These are phyloP conservation scores for Phalaenopsis aphrodite DNA, from an alignment of 106 monocot genomes.

Conservation along the genomic window DNA sequence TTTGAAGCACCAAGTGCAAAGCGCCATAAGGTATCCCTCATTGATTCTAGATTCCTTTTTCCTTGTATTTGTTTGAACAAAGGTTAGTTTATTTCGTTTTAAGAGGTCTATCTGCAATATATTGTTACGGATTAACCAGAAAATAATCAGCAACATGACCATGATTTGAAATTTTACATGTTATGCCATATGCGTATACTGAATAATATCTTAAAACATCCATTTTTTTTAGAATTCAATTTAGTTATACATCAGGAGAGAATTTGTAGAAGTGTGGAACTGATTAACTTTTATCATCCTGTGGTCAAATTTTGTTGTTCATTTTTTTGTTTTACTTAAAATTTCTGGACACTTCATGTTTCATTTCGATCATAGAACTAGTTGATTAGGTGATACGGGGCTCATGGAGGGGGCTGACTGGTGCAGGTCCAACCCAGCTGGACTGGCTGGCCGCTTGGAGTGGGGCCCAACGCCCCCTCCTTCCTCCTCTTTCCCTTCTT, in stretches of 20 bases:
- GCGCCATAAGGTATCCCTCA: slow-evolving; percentile 19
- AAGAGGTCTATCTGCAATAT: neutral
- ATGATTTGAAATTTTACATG: neutral
- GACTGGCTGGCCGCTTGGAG: too few species aligned
- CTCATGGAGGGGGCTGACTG: too few species aligned
- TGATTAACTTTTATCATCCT: neutral
- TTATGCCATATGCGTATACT: neutral
- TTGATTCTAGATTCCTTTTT: neutral
- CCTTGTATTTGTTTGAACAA: neutral
- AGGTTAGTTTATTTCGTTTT: neutral
- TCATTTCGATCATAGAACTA: neutral
- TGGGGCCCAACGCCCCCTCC: too few species aligned
- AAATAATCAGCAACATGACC: neutral
- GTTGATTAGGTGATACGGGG: neutral
- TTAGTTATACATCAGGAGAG: neutral
- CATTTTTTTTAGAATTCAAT: neutral
- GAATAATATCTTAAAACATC: neutral
- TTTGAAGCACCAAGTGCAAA: slow-evolving; percentile 10
- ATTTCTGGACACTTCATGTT: neutral
- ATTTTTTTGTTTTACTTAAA: neutral
- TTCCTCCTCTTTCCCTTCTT: too few species aligned
- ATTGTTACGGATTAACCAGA: neutral
- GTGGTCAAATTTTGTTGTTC: neutral
- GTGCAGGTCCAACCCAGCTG: too few species aligned
- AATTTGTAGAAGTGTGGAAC: neutral